Conservation (phyloP, 1,284 basidiomycete genomes). For the Anthracocystis panici-leucophaei region DNA sequence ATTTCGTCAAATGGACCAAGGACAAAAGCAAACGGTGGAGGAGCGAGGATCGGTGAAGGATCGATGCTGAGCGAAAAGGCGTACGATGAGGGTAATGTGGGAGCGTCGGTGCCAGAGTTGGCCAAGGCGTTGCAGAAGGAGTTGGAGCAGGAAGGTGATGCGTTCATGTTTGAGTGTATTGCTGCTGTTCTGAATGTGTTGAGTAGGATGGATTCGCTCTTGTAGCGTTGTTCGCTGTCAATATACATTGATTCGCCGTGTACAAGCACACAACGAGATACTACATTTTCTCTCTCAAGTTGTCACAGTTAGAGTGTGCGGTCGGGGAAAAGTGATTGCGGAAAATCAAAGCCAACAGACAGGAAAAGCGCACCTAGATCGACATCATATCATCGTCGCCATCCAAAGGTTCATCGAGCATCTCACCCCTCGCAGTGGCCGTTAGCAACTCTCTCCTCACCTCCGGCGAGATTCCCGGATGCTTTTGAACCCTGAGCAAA, state of each 20-base stretch:
- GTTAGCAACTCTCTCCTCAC: conserved; percentile 82
- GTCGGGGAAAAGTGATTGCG: conserved; percentile 5
- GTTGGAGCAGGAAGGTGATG: conserved; percentile 46
- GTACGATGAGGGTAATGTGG: conserved; percentile 37
- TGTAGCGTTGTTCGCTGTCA: conserved; percentile 10
- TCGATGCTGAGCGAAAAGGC: conserved; percentile 34
- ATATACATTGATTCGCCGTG: neutral
- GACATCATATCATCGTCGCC: conserved; percentile 60
- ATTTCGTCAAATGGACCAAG: conserved; percentile 24
- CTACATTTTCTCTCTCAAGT: neutral
- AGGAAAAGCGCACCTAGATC: conserved; percentile 16
- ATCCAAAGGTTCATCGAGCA: conserved; percentile 67
- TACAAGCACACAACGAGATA: conserved; percentile 1
- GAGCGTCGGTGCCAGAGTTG: conserved; percentile 54
- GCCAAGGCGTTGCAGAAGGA: conserved; percentile 59
- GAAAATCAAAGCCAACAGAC: neutral
- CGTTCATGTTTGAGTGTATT: conserved; percentile 62
- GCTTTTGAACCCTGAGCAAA: conserved; percentile 86
- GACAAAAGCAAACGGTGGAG: conserved; percentile 29
- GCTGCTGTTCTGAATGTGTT: conserved; percentile 64
- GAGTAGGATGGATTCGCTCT: conserved; percentile 60
- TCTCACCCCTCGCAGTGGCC: conserved; percentile 72
- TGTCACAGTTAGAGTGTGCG: neutral
- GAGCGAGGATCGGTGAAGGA: conserved; percentile 45
- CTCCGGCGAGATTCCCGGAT: conserved; percentile 89